Evolutionary conservation across 495 filamentous ascomycete species (phyloP).

Genomic region (Talaromyces stipitatus): DNA sequence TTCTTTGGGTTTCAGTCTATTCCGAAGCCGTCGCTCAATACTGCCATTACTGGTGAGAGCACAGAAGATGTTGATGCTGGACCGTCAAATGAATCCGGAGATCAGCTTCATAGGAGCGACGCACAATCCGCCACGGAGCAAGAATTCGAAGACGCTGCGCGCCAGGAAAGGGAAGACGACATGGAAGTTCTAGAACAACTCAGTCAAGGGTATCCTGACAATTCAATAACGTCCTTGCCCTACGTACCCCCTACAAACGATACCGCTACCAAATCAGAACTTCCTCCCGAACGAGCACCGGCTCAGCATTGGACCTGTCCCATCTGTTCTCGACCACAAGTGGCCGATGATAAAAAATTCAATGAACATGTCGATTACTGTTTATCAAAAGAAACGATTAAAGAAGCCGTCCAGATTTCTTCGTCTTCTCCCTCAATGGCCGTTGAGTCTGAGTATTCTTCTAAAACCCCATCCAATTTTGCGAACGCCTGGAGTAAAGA

Average conservation of each 20-base stretch:
- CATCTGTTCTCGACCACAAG: slow-evolving; percentile 68
- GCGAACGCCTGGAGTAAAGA: neutral
- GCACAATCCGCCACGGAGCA: slow-evolving; percentile 66
- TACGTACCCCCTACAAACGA: neutral
- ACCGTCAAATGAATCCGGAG: neutral
- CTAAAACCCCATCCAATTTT: neutral
- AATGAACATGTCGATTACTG: slow-evolving; percentile 95
- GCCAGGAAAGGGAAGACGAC: slow-evolving; percentile 58
- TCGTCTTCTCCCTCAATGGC: neutral
- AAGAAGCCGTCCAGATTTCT: slow-evolving; percentile 59
- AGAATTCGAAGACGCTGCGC: slow-evolving; percentile 58
- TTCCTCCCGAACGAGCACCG: neutral
- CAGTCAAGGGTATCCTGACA: slow-evolving; percentile 46
- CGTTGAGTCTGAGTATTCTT: neutral
- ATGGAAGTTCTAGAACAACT: slow-evolving; percentile 55
- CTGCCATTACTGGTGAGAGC: neutral
- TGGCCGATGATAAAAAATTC: slow-evolving; percentile 68
- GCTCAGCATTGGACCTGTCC: slow-evolving; percentile 67
- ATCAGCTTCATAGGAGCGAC: slow-evolving; percentile 16
- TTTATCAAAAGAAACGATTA: slow-evolving; percentile 77
- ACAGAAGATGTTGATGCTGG: slow-evolving; percentile 7
- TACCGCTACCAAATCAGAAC: neutral
- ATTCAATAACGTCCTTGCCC: slow-evolving; percentile 1
- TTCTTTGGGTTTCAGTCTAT: slow-evolving; percentile 62
- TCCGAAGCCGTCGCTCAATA: slow-evolving; percentile 9